These are phyloP conservation scores for Fagopyrum homotropicum DNA, from an alignment of 148 eudicot species.

Conservation along the genomic window DNA sequence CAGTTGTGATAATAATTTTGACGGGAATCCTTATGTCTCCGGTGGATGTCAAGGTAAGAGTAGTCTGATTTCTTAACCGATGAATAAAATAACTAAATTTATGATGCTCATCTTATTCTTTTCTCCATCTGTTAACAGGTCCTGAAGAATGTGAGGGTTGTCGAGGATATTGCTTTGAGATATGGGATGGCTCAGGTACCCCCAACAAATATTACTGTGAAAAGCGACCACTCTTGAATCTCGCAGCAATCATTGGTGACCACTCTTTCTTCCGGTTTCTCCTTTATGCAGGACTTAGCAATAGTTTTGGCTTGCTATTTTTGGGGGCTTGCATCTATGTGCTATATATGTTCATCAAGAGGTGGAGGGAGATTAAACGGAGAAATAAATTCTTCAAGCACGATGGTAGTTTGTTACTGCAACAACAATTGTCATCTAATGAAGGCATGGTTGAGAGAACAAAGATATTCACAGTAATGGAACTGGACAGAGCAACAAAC, in stretches of 20 bases:
- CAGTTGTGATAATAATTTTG: background rate
- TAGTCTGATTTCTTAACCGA: too few species aligned
- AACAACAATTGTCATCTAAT: background rate
- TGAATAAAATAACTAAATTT: background rate
- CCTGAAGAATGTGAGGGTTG: too few species aligned
- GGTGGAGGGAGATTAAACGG: background rate
- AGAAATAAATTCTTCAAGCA: slow-evolving; percentile 3
- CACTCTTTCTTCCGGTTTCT: background rate
- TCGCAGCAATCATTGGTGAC: too few species aligned
- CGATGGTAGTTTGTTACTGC: background rate
- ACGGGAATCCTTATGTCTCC: background rate
- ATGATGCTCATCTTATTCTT: background rate
- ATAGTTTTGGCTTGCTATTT: background rate
- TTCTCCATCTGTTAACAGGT: too few species aligned
- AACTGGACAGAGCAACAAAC: background rate
- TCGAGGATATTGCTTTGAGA: too few species aligned
- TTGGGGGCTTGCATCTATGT: background rate
- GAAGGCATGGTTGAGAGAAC: background rate
- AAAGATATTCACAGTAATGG: background rate
- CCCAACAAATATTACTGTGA: too few species aligned
- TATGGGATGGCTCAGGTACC: too few species aligned
- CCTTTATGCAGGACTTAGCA: too few species aligned
- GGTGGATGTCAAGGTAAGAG: background rate
- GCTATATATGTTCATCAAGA: slow-evolving; percentile 2
- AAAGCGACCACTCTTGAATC: too few species aligned